phyloP scores from a whole-genome alignment of 176 grass and related monocot species.

The Ensete glaucum region DNA sequence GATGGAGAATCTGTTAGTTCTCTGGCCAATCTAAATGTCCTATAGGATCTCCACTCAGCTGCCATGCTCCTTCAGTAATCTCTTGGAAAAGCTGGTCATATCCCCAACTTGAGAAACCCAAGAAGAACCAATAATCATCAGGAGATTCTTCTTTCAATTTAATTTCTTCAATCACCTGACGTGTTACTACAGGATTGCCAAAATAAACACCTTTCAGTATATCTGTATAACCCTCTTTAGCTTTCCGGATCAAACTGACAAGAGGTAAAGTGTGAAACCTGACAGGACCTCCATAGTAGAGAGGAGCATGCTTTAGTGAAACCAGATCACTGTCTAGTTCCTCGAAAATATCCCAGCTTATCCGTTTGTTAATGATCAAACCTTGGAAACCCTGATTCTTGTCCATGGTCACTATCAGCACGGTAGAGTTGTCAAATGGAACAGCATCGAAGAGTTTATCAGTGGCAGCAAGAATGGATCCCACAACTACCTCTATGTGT shows the following conservation, averaged over 20 bases:
- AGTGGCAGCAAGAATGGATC: conserved; percentile 53
- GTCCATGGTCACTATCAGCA: conserved; percentile 56
- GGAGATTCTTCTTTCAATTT: conserved; percentile 33
- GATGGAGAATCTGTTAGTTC: conserved; percentile 13
- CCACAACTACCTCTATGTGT: conserved; percentile 23
- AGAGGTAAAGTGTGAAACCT: conserved; percentile 55
- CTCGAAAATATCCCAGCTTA: conserved; percentile 73
- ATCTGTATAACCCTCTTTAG: conserved; percentile 44
- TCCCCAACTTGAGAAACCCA: conserved; percentile 65
- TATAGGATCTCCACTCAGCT: conserved; percentile 27
- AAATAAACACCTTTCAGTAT: conserved; percentile 58
- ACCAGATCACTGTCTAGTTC: conserved; percentile 47
- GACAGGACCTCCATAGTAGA: conserved; percentile 83
- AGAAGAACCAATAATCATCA: conserved; percentile 69
- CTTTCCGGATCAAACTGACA: conserved; percentile 52
- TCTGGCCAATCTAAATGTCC: conserved; percentile 55
- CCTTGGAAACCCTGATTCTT: conserved; percentile 56
- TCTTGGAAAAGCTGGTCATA: conserved; percentile 74
- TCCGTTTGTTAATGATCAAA: conserved; percentile 69
- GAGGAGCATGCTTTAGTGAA: conserved; percentile 38
- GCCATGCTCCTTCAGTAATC: conserved; percentile 53
- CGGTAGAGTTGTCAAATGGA: conserved; percentile 62
- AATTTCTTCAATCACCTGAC: conserved; percentile 32
- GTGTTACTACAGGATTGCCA: conserved; percentile 51
- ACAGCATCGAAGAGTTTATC: conserved; percentile 35